These are phyloP conservation scores for Rhodotorula sp. DNA, from an alignment of 1,284 basidiomycete species.

Conservation along the genomic window DNA sequence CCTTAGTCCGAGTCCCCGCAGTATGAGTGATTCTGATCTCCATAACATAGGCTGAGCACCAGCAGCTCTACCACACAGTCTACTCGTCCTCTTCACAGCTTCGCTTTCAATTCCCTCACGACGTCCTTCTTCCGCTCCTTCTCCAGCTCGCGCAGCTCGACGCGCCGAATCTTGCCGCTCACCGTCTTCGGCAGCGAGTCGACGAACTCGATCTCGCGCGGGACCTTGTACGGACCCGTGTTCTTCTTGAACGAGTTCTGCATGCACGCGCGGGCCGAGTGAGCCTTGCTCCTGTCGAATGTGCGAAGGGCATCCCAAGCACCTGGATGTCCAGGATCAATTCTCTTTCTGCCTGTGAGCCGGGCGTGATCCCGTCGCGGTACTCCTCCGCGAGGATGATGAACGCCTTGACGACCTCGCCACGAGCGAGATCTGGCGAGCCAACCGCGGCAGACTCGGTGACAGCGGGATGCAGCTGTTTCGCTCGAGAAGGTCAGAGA, in stretches of 20 bases:
- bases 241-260: conserved; percentile 21
- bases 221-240: conserved; percentile 40
- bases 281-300: neutral
- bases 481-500: neutral
- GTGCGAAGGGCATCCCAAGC: too few relatives aligned
- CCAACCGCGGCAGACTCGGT: conserved; percentile 41
- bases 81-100: too few relatives aligned
- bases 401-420: conserved; percentile 41
- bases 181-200: conserved; percentile 36
- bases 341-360: conserved; percentile 6
- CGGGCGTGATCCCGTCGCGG: conserved; percentile 3
- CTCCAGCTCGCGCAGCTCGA: conserved; percentile 36
- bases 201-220: conserved; percentile 33
- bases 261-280: neutral
- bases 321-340: conserved; percentile 34
- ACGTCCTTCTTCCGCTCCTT: conserved; percentile 35
- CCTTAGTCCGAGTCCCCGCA: too few relatives aligned
- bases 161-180: conserved; percentile 33
- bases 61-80: too few relatives aligned
- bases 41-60: too few relatives aligned
- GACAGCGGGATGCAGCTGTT: conserved; percentile 38
- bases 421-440: conserved; percentile 31
- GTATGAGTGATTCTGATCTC: too few relatives aligned
- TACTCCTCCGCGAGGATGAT: conserved; percentile 32
- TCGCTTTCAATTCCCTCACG: conserved; percentile 19